Evolutionary conservation across 306 rosid genomes (phyloP), one percentile per base, ranked within the genome.

Genomic region (Parietaria judaica): DNA sequence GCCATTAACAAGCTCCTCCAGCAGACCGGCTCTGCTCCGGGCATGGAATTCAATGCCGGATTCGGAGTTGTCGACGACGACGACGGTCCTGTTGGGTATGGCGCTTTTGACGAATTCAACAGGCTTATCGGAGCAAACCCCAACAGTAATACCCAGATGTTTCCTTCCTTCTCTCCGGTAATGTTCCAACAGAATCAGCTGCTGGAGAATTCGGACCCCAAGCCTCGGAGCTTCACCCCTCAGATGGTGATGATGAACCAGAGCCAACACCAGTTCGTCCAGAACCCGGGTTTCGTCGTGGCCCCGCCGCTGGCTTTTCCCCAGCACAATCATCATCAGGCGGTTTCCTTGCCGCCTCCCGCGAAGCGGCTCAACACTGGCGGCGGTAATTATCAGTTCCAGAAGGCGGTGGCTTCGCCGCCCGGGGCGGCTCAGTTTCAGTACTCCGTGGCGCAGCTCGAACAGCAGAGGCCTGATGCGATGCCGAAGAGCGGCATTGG

Each of bases 191-290:
- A 78, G 47, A 81, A 59, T 3, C 89, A 76, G 49, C 14, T 76
- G 66, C 49, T 72, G 14, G 82, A 74, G 44, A 44, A 72, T 54
- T 16, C 74, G 47, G 97, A 86, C 44, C 86, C 83, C 65, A 90
- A 83, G 85, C 84, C 85, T 5, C 94, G 78, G 23, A 63, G 66
- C 65, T 60, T 77, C 54, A 79, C 74, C 70, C 73, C 88, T 10
- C 89, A 76, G 61, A 46, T 90, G 62, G 23, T 72, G 44, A 38
- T 84, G 55, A 37, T 84, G 52, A 82, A 79, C 70, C 89, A 81
- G 55, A 85, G 68, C 69, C 90, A 81, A 57, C 55, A 80, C 23
- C 96, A 81, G 70, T 79, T 79, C 34, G 38, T 72, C 50, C 45
- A 63, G 69, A 77, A 60, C 60, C 66, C 78, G 3, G 78, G 69